Conservation (phyloP, 768 basidiomycete species). For the Amyloporia xantha region DNA sequence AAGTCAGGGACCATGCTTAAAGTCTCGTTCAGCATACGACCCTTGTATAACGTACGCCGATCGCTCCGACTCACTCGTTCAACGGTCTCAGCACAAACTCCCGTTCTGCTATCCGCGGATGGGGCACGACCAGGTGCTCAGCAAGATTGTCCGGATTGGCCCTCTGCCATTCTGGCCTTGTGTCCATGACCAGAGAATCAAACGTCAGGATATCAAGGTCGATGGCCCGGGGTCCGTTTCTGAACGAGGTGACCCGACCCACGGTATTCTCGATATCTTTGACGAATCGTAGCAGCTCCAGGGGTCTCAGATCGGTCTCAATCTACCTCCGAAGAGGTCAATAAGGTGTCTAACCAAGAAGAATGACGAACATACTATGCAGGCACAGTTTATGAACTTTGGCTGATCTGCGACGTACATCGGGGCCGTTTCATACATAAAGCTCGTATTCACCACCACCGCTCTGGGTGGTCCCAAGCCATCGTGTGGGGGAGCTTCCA, state of each 20-base stretch:
- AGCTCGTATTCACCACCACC: constrained; percentile 68
- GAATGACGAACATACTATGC: constrained; percentile 54
- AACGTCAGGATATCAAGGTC: constrained; percentile 88
- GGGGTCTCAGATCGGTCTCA: constrained; percentile 62
- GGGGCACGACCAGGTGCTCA: constrained; percentile 78
- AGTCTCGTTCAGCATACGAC: background rate
- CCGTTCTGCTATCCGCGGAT: constrained; percentile 72
- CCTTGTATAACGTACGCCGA: background rate
- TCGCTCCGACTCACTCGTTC: constrained; percentile 63
- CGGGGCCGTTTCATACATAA: constrained; percentile 87
- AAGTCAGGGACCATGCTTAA: constrained; percentile 74
- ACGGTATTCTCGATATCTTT: constrained; percentile 70
- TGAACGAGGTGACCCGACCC: constrained; percentile 71
- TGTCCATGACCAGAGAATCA: constrained; percentile 53
- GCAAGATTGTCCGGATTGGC: constrained; percentile 44
- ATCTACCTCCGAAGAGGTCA: constrained; percentile 40
- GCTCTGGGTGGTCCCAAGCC: constrained; percentile 20
- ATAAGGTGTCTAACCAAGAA: background rate
- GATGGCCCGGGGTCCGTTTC: constrained; percentile 83
- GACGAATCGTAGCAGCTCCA: constrained; percentile 49
- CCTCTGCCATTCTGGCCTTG: constrained; percentile 36
- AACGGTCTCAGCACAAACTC: constrained; percentile 91
- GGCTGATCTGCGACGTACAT: constrained; percentile 96
- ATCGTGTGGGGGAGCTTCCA: constrained; percentile 44
- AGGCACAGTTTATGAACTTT: constrained; percentile 85